phyloP scores from a whole-genome alignment of 2,329 filamentous ascomycete genomes.

The Phaeosphaeriaceae sp. region DNA sequence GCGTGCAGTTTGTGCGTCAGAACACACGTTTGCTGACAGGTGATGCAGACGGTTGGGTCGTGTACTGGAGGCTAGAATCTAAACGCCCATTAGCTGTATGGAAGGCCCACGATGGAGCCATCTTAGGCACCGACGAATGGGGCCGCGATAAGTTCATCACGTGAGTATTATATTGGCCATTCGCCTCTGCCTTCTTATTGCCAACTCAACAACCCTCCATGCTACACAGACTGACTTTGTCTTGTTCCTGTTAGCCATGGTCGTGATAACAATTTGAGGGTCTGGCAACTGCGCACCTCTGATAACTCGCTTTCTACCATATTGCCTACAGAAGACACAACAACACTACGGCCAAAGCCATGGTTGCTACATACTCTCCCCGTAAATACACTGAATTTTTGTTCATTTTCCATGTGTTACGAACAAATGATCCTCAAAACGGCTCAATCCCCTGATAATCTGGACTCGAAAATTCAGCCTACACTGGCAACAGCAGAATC shows the following conservation, averaged over 20 bases:
- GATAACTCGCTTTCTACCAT: slow-evolving; percentile 69
- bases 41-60: slow-evolving; percentile 87
- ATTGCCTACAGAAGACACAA: slow-evolving; percentile 70
- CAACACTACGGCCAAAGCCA: slow-evolving; percentile 65
- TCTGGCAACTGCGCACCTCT: slow-evolving; percentile 74
- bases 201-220: too few relatives aligned
- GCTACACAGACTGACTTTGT: slow-evolving; percentile 3
- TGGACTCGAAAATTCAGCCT: too few relatives aligned
- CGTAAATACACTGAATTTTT: slow-evolving; percentile 96
- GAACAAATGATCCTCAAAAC: slow-evolving; percentile 1
- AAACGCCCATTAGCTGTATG: slow-evolving; percentile 85
- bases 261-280: slow-evolving; percentile 81
- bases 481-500: slow-evolving; percentile 20
- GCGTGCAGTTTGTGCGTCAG: slow-evolving; percentile 71
- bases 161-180: slow-evolving; percentile 60
- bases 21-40: slow-evolving; percentile 83
- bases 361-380: slow-evolving; percentile 85
- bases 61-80: slow-evolving; percentile 82
- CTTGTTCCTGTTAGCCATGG: slow-evolving; percentile 70
- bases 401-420: slow-evolving; percentile 72
- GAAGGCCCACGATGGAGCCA: slow-evolving; percentile 79
- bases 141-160: slow-evolving; percentile 77
- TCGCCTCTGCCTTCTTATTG: not conserved
- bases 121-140: slow-evolving; percentile 78
- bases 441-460: not conserved